Evolutionary conservation across 2,329 filamentous ascomycete genomes (phyloP), one percentile per base, ranked within the genome.

Genomic region (Macroventuria anomochaeta): DNA sequence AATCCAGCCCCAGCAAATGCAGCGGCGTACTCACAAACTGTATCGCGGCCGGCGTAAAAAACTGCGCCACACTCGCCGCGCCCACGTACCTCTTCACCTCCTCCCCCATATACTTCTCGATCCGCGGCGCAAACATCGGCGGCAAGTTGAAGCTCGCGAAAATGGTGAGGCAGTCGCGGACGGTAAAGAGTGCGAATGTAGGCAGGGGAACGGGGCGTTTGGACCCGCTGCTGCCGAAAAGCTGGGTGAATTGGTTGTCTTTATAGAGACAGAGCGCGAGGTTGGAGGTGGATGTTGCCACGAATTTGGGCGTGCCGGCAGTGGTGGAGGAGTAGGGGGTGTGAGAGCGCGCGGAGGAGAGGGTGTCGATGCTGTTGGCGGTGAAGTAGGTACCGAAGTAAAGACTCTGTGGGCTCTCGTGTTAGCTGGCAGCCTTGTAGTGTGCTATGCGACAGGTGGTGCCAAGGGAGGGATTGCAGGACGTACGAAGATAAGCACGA

Each of bases 101-200:
- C 12, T 82, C 60, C 34, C 51, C 36, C 58, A 75, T 65, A 12
- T 53, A 69, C 25, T 29, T 7, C 3, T 76, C 84, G 17, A 96
- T 77, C 5, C 79, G 75, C 0, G 91, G 91, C 0, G 90, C 90
- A 8, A 97, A 80, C 2, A 95, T 69, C 0, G 90, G 85, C 0
- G 93, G 93, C 2, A 96, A 79, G 71, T 97, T 97, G 82, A 97
- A 97, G 11, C 86, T 90, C 4, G 91, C 91, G 73, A 96, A 96
- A 65, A 96, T 92, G 44, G 93, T 96, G 57, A 96, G 78, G 75
- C 88, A 91, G 77, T 97, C 93, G 64, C 93, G 86, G 49, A 88
- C 70, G 3, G 90, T 87, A 79, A 96, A 97, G 52, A 96, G 84
- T 0, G 82, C 79, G 75, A 92, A 95, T 7, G 87, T 90, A 1